Evolutionary conservation across 371 early-diverging fungal species (phyloP), one percentile per base, ranked within the genome.

Genomic region (Dichotomocladium elegans): DNA sequence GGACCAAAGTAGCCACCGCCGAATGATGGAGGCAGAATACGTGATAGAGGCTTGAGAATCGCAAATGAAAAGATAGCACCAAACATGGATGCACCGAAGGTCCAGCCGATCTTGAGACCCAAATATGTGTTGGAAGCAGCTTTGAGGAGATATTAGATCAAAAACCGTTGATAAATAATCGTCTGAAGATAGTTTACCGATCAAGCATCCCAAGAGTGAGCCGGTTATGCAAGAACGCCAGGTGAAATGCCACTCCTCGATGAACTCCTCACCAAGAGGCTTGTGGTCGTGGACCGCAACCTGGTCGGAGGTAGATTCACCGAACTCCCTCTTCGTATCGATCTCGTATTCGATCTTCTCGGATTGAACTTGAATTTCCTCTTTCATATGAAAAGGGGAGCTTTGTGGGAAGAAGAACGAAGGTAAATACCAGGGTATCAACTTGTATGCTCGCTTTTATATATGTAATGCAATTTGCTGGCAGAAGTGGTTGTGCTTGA

Each of bases 1-100:
- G 84, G 75, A 19, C 86, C 86, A 66, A 88, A 88, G 47, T 79
- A 66, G 6, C 82, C 78, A 47, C 86, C 87, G 47, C 82, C 81
- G 43, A 79, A 70, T 26, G 30, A 37, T 9, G 41, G 47, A n/a
- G 82, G 82, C 12, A 76, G 60, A 4, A 61, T 21, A 17, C 55
- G 57, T 15, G 83, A 77, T 0, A 89, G 15, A 11, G 83, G 83
- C 54, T 83, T 85, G 41, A 89, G 33, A 48, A 83, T 77, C 26
- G 79, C 81, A 64, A 85, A 69, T 5, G 41, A 45, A 29, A 57
- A 58, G 40, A 80, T 80, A 46, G 83, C 70, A 45, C 81, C 85
- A 62, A 82, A 79, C 34, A 59, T 31, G 1, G 81, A 72, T 3
- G 83, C 84, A 49, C 82, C 82, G 57, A 86, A 86, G 2, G 80